Base-by-base conservation (phyloP, 2,329 filamentous ascomycete genomes). In the Monilinia polystroma region DNA sequence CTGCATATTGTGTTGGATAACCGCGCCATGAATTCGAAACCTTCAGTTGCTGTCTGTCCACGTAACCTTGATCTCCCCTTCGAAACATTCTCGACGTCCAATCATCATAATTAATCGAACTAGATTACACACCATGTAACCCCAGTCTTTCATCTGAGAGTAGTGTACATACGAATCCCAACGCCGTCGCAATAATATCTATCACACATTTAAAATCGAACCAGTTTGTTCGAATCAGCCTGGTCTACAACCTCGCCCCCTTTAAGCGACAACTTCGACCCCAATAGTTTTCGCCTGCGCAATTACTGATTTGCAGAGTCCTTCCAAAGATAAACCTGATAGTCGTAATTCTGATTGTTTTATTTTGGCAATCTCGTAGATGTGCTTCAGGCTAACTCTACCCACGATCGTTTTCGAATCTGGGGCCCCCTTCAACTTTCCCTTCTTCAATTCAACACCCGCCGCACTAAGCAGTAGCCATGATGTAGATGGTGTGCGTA, bases 301-400 rank as follows among this genome's bases (percentile, higher is more conserved):
- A 72, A 94, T 91, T 68, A 94, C 82, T 65, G 87, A 86, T 79
- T 85, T 88, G 80, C 90, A 92, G 38, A 94, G 75, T 0, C 89
- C 88, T 77, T 92, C 83, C 64, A 93, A 78, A 58, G 85, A 84
- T 73, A 92, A 77, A 2, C 90, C 91, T 2, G 90, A 92, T 69
- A 94, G 79, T 67, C 91, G 84, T 69, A 88, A 80, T 79, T 95
- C 91, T 64, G 84, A 82, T 72, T 92, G 90, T 85, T 99, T 99
- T 76, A 99, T 96, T 83, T 92, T 93, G 71, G 95, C 95, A 79
- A 99, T 98, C 81, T 98, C 94, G 80, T 93, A 98, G 29, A 99
- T 83, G 80, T 99, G 95, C 83, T 99, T 99, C 75, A 99, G 81
- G 74, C 90, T 95, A 66, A 99, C 85, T 4, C 86, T 90, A 67